Evolutionary conservation across 225 moss, liverwort and hornwort species (phyloP).

Genomic region (Pleurozium schreberi): DNA sequence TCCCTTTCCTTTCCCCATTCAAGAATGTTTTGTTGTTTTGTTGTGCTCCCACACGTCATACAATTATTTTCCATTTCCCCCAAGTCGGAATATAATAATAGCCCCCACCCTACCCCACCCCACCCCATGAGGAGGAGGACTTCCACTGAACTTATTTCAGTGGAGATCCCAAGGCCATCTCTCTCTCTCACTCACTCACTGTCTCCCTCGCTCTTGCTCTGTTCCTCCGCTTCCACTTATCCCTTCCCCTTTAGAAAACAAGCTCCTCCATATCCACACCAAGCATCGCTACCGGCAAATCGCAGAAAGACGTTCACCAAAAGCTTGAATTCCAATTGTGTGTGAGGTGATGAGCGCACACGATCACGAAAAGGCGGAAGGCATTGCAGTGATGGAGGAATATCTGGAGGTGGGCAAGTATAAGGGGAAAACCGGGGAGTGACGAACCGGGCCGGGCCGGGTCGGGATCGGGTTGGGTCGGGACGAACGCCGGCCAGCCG

Average conservation of each 20-base stretch:
- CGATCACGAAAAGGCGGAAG: slow-evolving; percentile 7
- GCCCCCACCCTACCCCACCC: too few species aligned
- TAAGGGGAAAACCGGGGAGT: neutral
- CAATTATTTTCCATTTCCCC: neutral
- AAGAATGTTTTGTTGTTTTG: neutral
- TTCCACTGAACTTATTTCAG: neutral
- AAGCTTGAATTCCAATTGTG: neutral
- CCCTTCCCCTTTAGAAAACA: neutral
- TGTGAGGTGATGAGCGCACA: neutral
- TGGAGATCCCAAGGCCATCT: neutral
- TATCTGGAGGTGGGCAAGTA: slow-evolving; percentile 20
- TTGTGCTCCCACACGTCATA: neutral
- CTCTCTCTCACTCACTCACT: neutral
- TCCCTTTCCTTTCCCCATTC: neutral
- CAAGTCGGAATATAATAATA: neutral
- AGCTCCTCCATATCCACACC: neutral
- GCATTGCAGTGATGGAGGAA: neutral
- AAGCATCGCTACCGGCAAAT: neutral
- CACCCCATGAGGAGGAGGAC: neutral
- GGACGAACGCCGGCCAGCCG: neutral
- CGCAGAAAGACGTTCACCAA: neutral
- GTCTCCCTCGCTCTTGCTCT: neutral
- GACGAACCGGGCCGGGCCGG: neutral
- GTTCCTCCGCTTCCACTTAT: neutral
- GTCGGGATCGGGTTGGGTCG: neutral